Conservation (phyloP, 2,329 filamentous ascomycete genomes). For the Penicillium italicum region DNA sequence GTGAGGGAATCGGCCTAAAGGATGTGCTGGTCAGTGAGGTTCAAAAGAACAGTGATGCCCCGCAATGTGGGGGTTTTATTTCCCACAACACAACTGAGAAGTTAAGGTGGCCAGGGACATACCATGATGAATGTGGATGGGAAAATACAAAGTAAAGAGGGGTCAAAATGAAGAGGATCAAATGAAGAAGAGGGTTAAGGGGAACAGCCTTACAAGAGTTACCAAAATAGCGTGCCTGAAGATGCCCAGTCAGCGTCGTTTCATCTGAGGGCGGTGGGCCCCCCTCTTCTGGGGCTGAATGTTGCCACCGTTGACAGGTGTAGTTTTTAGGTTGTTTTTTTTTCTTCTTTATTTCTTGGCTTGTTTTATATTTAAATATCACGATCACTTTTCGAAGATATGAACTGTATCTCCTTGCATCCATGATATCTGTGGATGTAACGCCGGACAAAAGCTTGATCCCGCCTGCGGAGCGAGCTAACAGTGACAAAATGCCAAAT, state of each 20-base stretch:
- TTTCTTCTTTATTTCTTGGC: neutral
- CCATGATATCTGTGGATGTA: neutral
- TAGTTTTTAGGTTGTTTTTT: neutral
- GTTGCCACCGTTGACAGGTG: neutral
- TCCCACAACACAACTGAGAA: constrained; percentile 7
- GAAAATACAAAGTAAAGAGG: constrained; percentile 16
- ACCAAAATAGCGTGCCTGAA: constrained; percentile 19
- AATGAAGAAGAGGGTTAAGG: constrained; percentile 22
- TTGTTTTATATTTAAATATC: neutral
- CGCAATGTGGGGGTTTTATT: constrained; percentile 33
- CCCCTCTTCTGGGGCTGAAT: constrained; percentile 2
- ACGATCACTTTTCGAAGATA: neutral
- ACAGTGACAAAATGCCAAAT: neutral
- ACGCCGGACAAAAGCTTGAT: neutral
- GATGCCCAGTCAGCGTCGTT: constrained; percentile 15
- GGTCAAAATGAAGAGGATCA: constrained; percentile 1
- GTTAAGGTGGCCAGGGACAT: constrained; percentile 12
- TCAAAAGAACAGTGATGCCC: constrained; percentile 26
- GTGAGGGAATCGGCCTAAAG: constrained; percentile 91
- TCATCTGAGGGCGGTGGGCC: constrained; percentile 16
- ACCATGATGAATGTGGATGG: constrained; percentile 32
- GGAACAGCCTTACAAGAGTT: constrained; percentile 24
- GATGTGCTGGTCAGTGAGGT: constrained; percentile 28
- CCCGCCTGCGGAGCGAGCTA: neutral
- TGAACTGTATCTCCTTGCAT: neutral